Percentiles rank a stretch among this genome's conserved stretches.
Conservation (phyloP, 352 stramenopile genomes). For the Phytophthora agathidicida region DNA sequence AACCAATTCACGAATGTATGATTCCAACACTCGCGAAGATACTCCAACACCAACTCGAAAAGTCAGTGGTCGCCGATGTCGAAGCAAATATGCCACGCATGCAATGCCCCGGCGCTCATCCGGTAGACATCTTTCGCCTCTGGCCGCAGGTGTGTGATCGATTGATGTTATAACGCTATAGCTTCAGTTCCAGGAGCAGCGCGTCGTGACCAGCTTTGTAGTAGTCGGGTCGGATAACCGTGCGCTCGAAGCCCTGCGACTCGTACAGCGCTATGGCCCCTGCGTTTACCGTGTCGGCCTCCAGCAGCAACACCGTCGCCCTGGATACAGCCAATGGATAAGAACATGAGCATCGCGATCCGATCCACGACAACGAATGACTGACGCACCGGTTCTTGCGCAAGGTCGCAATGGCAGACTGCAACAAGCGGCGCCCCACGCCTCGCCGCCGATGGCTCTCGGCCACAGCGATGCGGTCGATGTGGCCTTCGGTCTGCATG, state of each 20-base stretch:
- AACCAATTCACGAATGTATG: too few species aligned
- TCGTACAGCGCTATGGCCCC: conserved; percentile 51
- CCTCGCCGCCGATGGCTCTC: conserved; percentile 35
- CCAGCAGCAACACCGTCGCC: conserved; percentile 27
- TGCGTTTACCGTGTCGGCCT: conserved; percentile 40
- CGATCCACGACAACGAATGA: not conserved
- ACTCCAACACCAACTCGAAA: too few species aligned
- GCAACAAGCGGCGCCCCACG: conserved; percentile 41
- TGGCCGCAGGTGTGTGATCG: too few species aligned
- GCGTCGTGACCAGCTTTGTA: conserved; percentile 49
- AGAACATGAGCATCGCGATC: not conserved
- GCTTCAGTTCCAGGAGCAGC: conserved; percentile 42
- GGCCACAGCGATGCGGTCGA: conserved; percentile 56
- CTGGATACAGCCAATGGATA: conserved; percentile 15
- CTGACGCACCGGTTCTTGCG: conserved; percentile 28
- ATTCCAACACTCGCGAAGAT: too few species aligned
- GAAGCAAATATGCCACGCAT: too few species aligned
- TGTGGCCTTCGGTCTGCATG: conserved; percentile 37
- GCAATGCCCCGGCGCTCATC: too few species aligned
- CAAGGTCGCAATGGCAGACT: conserved; percentile 36
- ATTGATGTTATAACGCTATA: too few species aligned
- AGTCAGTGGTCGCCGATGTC: too few species aligned
- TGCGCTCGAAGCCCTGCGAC: conserved; percentile 37
- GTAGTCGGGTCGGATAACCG: conserved; percentile 39
- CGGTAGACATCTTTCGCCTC: too few species aligned